Base-by-base conservation (phyloP, 148 eudicot genomes). In the Euryodendron excelsum region DNA sequence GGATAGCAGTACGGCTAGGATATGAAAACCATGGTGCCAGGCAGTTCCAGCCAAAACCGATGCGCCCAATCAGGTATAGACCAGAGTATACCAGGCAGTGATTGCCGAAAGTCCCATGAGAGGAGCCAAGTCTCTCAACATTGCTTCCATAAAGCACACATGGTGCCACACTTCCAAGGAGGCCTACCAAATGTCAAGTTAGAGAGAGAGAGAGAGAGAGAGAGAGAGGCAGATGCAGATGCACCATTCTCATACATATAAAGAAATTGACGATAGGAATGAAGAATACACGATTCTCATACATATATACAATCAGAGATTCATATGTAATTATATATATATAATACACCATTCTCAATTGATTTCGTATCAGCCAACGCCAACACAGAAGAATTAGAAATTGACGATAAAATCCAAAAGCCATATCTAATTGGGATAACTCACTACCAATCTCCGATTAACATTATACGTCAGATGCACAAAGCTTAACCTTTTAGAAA, bases 11-110 rank as follows among this genome's bases (percentile, higher is more conserved):
- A 67, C 98, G 96, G 69, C 78, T 84, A 33, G 85, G 81, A 81
- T 90, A 90, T n/a, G 98, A 93, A 84, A 91, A 83, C 86, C 94
- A 91, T 10, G 96, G 98, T 47, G 96, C 96, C 78, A 93, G 78
- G 77, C 88, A 85, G 84, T 91, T 91, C 89, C 89, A 82, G 44
- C 98, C 96, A 74, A 90, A 90, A 23, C 90, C 74, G 58, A 83
- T 79, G 64, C 90, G 77, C 36, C 98, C 98, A 74, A 93, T 78
- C 72, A 93, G 50, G 83, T 87, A 93, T 13, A 90, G 81, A 86
- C 89, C 92, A 77, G 92, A 85, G 83, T 93, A 93, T 41, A 87
- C 82, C 88, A 91, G 72, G 81, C 96, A 91, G 84, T 93, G 94
- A 82, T 82, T 88, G 52, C 89, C 52, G 81, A 93, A 93, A 72